Evolutionary conservation across 805 yeast genomes (phyloP).

Genomic region (Candida quercuum): DNA sequence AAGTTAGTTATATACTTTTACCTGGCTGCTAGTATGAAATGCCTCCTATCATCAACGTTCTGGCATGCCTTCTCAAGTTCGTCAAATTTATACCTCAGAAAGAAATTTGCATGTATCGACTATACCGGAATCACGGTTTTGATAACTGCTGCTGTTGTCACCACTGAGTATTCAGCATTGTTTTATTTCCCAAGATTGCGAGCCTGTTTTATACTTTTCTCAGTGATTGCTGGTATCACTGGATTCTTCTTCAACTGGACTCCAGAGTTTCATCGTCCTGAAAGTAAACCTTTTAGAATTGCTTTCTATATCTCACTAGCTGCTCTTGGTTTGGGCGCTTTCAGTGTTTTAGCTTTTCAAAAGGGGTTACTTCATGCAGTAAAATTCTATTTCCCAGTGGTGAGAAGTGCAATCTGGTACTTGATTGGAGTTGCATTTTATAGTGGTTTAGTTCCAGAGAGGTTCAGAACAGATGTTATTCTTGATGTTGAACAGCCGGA

Average conservation of each 20-base stretch:
- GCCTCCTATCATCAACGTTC: slow-evolving; percentile 70
- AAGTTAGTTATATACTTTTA: slow-evolving; percentile 57
- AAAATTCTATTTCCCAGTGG: slow-evolving; percentile 58
- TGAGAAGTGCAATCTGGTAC: slow-evolving; percentile 71
- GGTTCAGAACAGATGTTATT: slow-evolving; percentile 69
- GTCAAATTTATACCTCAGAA: slow-evolving; percentile 54
- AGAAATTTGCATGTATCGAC: slow-evolving; percentile 86
- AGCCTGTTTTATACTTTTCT: slow-evolving; percentile 49
- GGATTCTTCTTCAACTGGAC: slow-evolving; percentile 88
- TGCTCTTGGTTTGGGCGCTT: slow-evolving; percentile 64
- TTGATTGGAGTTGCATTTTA: slow-evolving; percentile 80
- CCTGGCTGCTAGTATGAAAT: slow-evolving; percentile 65
- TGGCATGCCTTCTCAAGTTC: slow-evolving; percentile 94
- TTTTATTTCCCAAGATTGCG: slow-evolving; percentile 50
- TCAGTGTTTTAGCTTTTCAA: slow-evolving; percentile 45
- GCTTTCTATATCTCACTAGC: slow-evolving; percentile 77
- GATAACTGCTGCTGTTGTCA: slow-evolving; percentile 82
- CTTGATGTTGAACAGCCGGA: slow-evolving; percentile 41
- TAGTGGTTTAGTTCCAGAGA: slow-evolving; percentile 84
- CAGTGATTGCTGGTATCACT: slow-evolving; percentile 58
- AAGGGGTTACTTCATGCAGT: slow-evolving; percentile 53
- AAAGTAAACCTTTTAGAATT: slow-evolving; percentile 73
- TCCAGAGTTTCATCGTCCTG: slow-evolving; percentile 86
- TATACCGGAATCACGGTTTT: slow-evolving; percentile 90
- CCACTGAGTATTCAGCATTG: slow-evolving; percentile 79